Base-by-base conservation (phyloP, 441 rosid genomes). In the Eutrema salsugineum region DNA sequence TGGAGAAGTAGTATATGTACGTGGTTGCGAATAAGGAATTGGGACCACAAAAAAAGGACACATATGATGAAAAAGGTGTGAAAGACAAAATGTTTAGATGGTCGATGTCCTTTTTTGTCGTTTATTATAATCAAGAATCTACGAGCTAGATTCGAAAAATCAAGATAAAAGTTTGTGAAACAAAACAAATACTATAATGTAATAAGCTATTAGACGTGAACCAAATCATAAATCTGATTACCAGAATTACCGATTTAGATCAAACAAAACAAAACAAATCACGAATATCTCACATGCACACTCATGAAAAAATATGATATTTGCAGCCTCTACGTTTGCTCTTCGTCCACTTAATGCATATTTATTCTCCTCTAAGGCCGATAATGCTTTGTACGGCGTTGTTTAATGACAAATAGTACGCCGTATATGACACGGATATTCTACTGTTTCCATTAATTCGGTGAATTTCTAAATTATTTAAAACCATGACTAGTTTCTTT, bases 11-110 rank as follows among this genome's bases (percentile, higher is more conserved):
- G 70, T 65, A 24, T 71, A 63, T 65, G 16, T 71, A 63, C 76
- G 70, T 72, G 58, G 71, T 36, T 72, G 55, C 70, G 17, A 63
- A 47, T 46, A 28, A 1, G 50, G 27, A 48, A 30, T 11, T 49
- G 61, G 77, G 77, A 66, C 70, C 70, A 70, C 75, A 53, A 6
- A 39, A n/a, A 61, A 51, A 57, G 42, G 10, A 27, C 54, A 27
- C 54, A 67, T 43, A 53, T 60, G 68, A 66, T 73, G 54, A 42
- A 33, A 47, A 73, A 9, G 36, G 65, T 43, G 58, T 64, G 65
- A 64, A 56, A 58, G 67, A 66, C 67, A 49, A 39, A 30, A 49
- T 1, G 30, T 19, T 19, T 48, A 57, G 36, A 57, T n/a, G 58
- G 36, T 43, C 51, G 4, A 40, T 50, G 71, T 38, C 44, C 27